Evolutionary conservation across 257 asterid species (phyloP), one percentile per base, ranked within the genome.

Genomic region (Solanum chilense): DNA sequence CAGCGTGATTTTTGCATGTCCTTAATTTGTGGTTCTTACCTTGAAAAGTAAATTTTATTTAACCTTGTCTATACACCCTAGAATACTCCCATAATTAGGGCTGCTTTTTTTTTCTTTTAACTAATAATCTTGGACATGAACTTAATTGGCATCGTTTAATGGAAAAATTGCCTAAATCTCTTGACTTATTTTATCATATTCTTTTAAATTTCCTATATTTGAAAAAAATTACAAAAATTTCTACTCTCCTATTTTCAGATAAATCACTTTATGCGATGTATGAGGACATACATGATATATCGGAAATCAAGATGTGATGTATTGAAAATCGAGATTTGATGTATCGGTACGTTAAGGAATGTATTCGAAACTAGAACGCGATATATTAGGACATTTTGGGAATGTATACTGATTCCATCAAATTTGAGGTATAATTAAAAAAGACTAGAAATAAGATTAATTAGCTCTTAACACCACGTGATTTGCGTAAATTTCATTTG

Each of bases 1-100:
- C 69, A 49, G 20, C 85, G 85, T 49, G 85, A 81, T 16, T 81
- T 20, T 49, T 41, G 85, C 69, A 49, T 81, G 5, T 80, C 85
- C 85, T 80, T 29, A 31, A 49, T 29, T 29, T 49, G 20, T 49
- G 85, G 29, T 81, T 49, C 85, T 9, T 49, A 16, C 20, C 2
- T 47, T n/a, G 1, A 80, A 29, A 47, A 29, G 39, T 49, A 80
- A 80, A 10, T 14, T 10, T 27, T 80, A 25, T 80, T 74, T 37
- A 18, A 20, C 68, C 18, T 80, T 29, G 12, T 47, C 15, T 29
- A 16, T 5, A 3, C 31, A 12, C 9, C 83, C 69, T 80, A 18
- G n/a, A 47, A 18, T 80, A 80, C 85, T 78, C 66, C 66, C 25
- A 78, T 27, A 45, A 45, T 74, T 21, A 1, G 11, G 52, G 37